Base-by-base conservation (phyloP, 495 filamentous ascomycete species). In the Evernia prunastri region DNA sequence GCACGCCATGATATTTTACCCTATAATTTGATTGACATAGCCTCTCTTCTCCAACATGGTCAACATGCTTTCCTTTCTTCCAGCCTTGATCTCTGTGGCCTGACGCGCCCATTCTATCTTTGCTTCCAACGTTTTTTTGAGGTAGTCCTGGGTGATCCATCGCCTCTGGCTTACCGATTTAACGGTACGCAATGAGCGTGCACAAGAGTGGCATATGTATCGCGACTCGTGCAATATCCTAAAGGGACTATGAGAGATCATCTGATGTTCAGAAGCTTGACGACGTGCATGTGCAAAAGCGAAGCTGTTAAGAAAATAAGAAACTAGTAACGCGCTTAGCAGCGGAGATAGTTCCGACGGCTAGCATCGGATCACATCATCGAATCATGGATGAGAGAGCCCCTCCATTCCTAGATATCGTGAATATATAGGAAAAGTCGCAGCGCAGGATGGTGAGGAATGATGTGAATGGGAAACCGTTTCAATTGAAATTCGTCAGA, bases 41-140 rank as follows among this genome's bases (percentile, higher is more conserved):
- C 89, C 92, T 69, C 94, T 81, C 66, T 91, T 88, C 70, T 95
- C 89, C 17, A 99, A 75, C 35, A 87, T 75, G 47, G 84, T 78
- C 68, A 86, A 84, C 66, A 90, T 86, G 67, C 83, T 82, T 67
- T 86, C 80, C 63, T 77, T 67, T 68, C 84, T 76, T 36, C 89
- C 90, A 0, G 76, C 73, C 65, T 81, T 70, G 66, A 92, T 89
- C 61, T 80, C 71, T 58, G 75, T 31, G 4, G 87, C 86, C 53
- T 76, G 73, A 53, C 65, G 63, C 33, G 82, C 71, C 89, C 89
- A 92, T 61, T 78, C 69, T 60, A 75, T 43, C 61, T 82, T 74
- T 0, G 84, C 86, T 23, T 82, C 79, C 25, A 76, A 73, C n/a
- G 77, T 73, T 66, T 84, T 87, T 53, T 70, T 68, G 12, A 83